Evolutionary conservation across 169 alveolate species (phyloP), one percentile per base, ranked within the genome.

Genomic region (Ophryocystis elektroscirrha): DNA sequence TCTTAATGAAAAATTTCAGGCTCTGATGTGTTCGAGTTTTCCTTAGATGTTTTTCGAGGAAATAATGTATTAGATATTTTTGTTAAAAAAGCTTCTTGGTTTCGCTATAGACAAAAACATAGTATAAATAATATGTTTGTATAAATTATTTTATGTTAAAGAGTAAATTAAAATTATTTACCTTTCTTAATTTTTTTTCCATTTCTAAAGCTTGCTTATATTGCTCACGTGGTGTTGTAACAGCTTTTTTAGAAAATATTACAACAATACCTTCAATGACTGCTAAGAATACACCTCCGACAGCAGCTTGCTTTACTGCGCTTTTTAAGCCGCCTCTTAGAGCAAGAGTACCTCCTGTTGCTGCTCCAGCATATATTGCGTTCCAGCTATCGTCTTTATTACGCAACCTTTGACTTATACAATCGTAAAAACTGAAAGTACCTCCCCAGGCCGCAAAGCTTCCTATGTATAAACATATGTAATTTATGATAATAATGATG

Each of bases 381-480:
- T 85, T 85, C 89, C 87, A 84, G 57, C 78, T 86, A 51, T 87
- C 96, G 53, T 87, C 96, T 55, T 77, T 85, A 45, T 78, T 74
- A 47, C 96, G 69, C 29, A 78, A 41, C 63, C 74, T 74, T 51
- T 79, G 84, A 58, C 85, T 67, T 12, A 86, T 63, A 54, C 96
- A 85, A 70, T 85, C 95, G 54, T 71, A 81, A 23, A 89, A 61
- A 46, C 90, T 76, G 61, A 85, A 87, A 36, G 86, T 75, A 26
- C 95, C 96, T 7, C 96, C 95, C 96, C 96, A 87, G 59, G 85
- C 83, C 39, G 96, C 96, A 59, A 87, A 85, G 53, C 78, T 78
- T 0, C 85, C 52, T 38, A 25, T 2, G 20, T 22, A 9, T 25
- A 38, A 25, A 5, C 46, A 38, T 22, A 25, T 25, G 20, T 3